Conservation (phyloP, 2,329 filamentous ascomycete genomes). For the Penicillium sp. region DNA sequence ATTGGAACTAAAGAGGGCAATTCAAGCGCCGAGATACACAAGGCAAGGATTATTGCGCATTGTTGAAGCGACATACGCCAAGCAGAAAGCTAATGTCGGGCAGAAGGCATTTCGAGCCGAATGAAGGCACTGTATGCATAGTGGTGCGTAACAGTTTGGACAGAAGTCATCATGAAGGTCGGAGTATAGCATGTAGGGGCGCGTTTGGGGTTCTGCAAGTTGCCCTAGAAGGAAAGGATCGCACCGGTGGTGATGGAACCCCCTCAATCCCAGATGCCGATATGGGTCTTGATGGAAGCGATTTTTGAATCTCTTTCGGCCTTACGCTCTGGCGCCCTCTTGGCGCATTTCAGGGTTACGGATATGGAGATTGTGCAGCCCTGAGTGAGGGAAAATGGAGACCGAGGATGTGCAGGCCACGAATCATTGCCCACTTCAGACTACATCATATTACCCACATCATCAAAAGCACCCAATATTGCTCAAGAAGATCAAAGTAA, state of each 20-base stretch:
- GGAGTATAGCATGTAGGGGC: not conserved
- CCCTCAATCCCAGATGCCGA: not conserved
- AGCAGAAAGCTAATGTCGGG: not conserved
- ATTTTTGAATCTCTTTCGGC: not conserved
- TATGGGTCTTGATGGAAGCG: not conserved
- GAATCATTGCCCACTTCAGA: not conserved
- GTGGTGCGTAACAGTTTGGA: not conserved
- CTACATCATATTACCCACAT: not conserved
- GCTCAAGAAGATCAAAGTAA: not conserved
- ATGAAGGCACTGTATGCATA: not conserved
- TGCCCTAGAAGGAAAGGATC: not conserved
- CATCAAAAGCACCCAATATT: not conserved
- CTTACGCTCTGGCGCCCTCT: not conserved
- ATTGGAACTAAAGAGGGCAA: not conserved
- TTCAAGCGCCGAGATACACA: not conserved
- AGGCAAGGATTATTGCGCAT: not conserved
- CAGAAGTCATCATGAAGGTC: not conserved
- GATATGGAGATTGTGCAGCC: not conserved
- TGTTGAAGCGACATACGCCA: not conserved
- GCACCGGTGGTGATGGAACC: not conserved
- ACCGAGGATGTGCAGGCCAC: not conserved
- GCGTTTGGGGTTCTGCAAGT: not conserved
- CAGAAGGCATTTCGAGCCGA: not conserved
- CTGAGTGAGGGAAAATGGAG: not conserved
- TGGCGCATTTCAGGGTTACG: not conserved